Percentiles rank a stretch among this genome's conserved stretches.
These are phyloP conservation scores for Tetrahymena malaccensis DNA, from an alignment of 73 alveolate species.

Conservation along the genomic window DNA sequence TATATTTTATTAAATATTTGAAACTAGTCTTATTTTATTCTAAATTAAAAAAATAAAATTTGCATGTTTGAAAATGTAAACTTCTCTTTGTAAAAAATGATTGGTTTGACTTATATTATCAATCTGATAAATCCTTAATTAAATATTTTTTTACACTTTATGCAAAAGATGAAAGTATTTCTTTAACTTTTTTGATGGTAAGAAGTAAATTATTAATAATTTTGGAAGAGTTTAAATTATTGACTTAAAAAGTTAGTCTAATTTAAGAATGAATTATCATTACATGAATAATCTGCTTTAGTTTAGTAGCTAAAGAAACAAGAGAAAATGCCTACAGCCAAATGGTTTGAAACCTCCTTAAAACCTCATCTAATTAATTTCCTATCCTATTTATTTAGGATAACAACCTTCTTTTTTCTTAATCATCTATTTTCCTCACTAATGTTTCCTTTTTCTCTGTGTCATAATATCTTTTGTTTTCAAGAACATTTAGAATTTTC, in stretches of 20 bases:
- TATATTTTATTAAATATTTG: too few species aligned
- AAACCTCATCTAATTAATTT: neutral
- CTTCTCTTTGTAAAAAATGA: neutral
- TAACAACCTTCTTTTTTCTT: neutral
- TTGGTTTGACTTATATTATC: too few species aligned
- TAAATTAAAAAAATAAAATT: too few species aligned
- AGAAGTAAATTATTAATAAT: neutral
- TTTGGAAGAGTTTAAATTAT: neutral
- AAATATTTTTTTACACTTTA: too few species aligned
- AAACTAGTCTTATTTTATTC: too few species aligned
- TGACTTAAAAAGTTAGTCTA: neutral
- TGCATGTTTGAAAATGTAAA: neutral
- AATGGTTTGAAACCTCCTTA: neutral
- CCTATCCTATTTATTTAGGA: neutral
- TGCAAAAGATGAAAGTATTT: neutral
- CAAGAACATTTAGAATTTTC: neutral
- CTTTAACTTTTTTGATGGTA: neutral
- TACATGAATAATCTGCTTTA: neutral
- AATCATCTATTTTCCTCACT: neutral
- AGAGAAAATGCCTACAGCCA: neutral
- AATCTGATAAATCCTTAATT: neutral
- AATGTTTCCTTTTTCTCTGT: neutral
- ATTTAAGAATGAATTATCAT: neutral
- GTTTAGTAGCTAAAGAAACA: neutral
- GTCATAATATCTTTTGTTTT: neutral